phyloP scores from a whole-genome alignment of 805 yeast genomes.

The Candida adriatica region DNA sequence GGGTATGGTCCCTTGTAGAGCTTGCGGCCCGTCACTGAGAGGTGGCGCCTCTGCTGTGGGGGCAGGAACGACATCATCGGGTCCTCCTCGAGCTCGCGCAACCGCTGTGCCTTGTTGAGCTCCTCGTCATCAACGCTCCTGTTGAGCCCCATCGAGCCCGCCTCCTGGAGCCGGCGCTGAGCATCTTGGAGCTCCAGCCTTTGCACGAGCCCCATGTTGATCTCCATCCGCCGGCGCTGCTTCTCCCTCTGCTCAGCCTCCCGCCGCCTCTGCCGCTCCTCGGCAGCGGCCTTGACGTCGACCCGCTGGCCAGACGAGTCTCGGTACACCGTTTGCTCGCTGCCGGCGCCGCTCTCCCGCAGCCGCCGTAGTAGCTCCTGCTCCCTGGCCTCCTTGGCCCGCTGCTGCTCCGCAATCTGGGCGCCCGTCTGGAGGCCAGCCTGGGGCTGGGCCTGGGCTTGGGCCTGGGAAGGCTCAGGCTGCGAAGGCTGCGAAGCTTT shows the following conservation, averaged over 20 bases:
- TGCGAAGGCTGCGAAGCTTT: constrained; percentile 2
- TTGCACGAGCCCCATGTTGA: constrained; percentile 35
- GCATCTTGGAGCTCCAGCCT: constrained; percentile 30
- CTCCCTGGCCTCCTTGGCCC: constrained; percentile 24
- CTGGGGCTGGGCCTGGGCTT: constrained; percentile 24
- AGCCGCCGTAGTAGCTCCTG: constrained; percentile 11
- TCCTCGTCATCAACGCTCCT: constrained; percentile 33
- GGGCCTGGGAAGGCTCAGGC: not conserved
- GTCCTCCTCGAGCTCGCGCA: constrained; percentile 45
- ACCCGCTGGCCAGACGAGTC: constrained; percentile 54
- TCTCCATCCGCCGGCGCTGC: constrained; percentile 23
- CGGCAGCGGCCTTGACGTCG: constrained; percentile 28
- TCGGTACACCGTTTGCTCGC: constrained; percentile 43
- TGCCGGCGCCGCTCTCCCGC: constrained; percentile 9
- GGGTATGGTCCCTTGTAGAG: constrained; percentile 49
- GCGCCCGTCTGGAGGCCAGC: constrained; percentile 44
- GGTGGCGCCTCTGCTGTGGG: constrained; percentile 16
- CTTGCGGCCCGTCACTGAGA: constrained; percentile 41
- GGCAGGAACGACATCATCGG: constrained; percentile 49
- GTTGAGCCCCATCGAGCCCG: constrained; percentile 22
- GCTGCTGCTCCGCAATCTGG: constrained; percentile 32
- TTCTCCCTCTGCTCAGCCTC: constrained; percentile 18
- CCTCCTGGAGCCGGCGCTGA: constrained; percentile 25
- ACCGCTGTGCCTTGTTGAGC: constrained; percentile 28
- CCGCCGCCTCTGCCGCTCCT: constrained; percentile 23